phyloP scores from a whole-genome alignment of 139 green algal species.

The Micromonas commoda region DNA sequence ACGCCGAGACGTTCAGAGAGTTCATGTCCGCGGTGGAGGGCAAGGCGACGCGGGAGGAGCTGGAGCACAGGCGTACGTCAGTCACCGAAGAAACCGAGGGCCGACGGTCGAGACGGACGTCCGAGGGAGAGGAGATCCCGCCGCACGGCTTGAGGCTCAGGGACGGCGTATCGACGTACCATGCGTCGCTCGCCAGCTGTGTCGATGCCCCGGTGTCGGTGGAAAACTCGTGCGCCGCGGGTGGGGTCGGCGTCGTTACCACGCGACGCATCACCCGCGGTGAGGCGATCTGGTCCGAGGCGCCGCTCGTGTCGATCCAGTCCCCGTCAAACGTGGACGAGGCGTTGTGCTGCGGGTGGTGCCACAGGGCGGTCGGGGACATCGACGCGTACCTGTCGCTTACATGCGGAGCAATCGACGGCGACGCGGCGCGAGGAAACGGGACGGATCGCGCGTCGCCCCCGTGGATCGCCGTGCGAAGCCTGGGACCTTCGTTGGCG shows the following conservation, averaged over 20 bases:
- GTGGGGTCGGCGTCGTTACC: not conserved
- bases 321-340: not conserved
- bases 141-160: not conserved
- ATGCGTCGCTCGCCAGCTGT: not conserved
- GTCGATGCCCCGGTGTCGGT: not conserved
- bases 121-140: not conserved
- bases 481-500: too few species aligned
- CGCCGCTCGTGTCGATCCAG: not conserved
- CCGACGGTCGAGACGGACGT: not conserved
- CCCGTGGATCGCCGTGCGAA: too few species aligned
- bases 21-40: not conserved
- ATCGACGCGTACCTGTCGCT: not conserved
- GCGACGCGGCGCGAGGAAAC: too few species aligned
- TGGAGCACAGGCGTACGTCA: not conserved
- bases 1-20: not conserved
- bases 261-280: not conserved
- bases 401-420: not conserved
- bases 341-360: not conserved
- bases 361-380: not conserved
- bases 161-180: not conserved
- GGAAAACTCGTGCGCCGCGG: too few species aligned
- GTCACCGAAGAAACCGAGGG: not conserved
- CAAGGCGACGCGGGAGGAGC: not conserved
- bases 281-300: not conserved
- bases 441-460: too few species aligned